Conservation (phyloP, 148 eudicot species). For the Silene conica region DNA sequence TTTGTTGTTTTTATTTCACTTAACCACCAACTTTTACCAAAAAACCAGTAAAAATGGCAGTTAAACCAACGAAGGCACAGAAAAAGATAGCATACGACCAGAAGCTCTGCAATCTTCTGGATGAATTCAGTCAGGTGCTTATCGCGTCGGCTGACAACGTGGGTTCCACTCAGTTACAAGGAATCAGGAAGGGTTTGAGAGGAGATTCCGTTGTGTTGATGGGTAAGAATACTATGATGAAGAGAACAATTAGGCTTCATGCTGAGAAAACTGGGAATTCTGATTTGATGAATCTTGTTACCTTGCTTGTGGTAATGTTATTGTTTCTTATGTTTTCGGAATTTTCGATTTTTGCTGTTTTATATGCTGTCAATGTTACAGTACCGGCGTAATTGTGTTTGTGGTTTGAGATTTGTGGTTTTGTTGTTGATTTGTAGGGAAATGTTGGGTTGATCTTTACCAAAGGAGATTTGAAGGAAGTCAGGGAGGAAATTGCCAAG, state of each 20-base stretch:
- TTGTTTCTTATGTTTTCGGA: too few species aligned
- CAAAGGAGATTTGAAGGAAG: constrained; percentile 80
- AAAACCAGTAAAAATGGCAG: constrained; percentile 31
- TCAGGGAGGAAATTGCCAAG: constrained; percentile 67
- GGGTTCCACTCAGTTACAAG: constrained; percentile 58
- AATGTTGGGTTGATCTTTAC: constrained; percentile 75
- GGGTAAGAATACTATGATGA: constrained; percentile 88
- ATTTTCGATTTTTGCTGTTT: not conserved
- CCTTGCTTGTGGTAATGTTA: constrained; percentile 34
- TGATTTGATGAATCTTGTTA: constrained; percentile 40
- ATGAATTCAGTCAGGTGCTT: constrained; percentile 51
- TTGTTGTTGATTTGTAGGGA: constrained; percentile 19
- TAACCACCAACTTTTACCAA: too few species aligned
- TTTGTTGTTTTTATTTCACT: constrained; percentile 13
- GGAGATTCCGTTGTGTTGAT: constrained; percentile 61
- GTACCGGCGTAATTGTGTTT: too few species aligned
- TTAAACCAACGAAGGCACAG: constrained; percentile 46
- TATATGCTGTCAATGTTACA: not conserved
- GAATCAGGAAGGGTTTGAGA: constrained; percentile 47
- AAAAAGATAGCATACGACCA: constrained; percentile 55
- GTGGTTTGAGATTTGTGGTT: too few species aligned
- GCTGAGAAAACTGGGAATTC: constrained; percentile 62
- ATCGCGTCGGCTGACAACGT: constrained; percentile 60
- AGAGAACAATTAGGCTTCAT: constrained; percentile 52
- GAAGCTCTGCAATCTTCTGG: constrained; percentile 49